Evolutionary conservation across 352 stramenopile genomes (phyloP).

Genomic region (Phytophthora meadii): DNA sequence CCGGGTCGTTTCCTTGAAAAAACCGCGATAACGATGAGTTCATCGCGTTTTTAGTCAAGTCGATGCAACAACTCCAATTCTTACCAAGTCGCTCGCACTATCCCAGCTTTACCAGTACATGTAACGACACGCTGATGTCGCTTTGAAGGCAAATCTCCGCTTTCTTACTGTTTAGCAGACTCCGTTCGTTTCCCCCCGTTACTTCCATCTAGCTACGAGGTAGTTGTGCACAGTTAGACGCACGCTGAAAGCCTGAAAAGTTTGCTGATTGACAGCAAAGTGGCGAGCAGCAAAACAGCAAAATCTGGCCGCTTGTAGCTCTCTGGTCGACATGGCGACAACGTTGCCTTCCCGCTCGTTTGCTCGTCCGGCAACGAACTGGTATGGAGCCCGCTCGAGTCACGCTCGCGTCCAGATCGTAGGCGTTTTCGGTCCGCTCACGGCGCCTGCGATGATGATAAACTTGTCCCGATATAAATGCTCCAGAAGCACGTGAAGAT

Average conservation of each 20-base stretch:
- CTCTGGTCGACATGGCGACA: constrained; percentile 11
- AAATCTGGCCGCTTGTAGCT: constrained; percentile 3
- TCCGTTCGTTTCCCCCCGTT: no score
- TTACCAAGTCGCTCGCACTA: neutral
- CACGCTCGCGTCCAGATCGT: neutral
- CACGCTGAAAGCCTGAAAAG: neutral
- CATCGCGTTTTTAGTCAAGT: no score
- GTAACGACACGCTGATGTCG: no score
- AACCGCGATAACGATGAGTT: neutral
- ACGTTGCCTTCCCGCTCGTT: constrained; percentile 7
- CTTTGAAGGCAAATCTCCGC: neutral
- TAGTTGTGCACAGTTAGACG: neutral
- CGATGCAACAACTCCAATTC: neutral
- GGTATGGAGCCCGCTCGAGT: constrained; percentile 15
- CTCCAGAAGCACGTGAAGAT: no score
- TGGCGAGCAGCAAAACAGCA: constrained; percentile 5
- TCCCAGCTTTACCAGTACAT: neutral
- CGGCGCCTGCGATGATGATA: neutral
- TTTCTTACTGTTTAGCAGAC: neutral
- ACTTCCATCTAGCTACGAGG: no score
- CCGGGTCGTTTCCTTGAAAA: constrained; percentile 18
- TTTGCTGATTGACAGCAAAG: neutral
- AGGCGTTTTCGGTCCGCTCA: neutral
- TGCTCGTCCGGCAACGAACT: neutral
- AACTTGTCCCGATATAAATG: neutral